Evolutionary conservation across 2,329 filamentous ascomycete genomes (phyloP).

Genomic region (Sporothrix sp.): DNA sequence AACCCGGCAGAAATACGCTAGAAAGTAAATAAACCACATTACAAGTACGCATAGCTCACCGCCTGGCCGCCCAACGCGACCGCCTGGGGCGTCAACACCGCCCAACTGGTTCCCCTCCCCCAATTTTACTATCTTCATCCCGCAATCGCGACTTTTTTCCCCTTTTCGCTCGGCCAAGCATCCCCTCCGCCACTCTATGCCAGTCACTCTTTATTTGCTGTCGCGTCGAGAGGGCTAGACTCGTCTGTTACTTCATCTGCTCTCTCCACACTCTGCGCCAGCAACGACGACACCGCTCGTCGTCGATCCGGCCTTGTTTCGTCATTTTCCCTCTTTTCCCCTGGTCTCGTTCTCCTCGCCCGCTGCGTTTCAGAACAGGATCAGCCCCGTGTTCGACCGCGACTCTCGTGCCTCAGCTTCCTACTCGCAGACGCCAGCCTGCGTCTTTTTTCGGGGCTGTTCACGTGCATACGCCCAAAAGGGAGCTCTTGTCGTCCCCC

Average conservation of each 20-base stretch:
- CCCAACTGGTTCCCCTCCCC: conserved; percentile 1
- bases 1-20: background rate
- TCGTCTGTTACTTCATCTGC: too few species aligned
- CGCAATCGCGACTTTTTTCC: conserved; percentile 8
- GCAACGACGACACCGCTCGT: too few species aligned
- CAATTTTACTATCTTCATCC: conserved; percentile 6
- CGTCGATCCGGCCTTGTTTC: conserved; percentile 1
- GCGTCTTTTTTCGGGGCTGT: background rate
- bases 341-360: background rate
- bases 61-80: too few species aligned
- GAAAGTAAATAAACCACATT: conserved; percentile 4
- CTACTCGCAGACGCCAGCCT: background rate
- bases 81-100: background rate
- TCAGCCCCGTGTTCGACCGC: background rate
- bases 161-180: conserved; percentile 2
- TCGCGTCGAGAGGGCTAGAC: conserved; percentile 5
- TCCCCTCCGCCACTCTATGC: conserved; percentile 8
- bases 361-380: conserved; percentile 8
- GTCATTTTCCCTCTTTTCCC: conserved; percentile 1
- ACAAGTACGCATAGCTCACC: too few species aligned
- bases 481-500: background rate
- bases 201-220: conserved; percentile 13
- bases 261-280: too few species aligned
- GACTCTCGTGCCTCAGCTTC: background rate
- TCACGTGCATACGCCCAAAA: background rate